phyloP scores from a whole-genome alignment of 148 eudicot species.

The Beta vulgaris region DNA sequence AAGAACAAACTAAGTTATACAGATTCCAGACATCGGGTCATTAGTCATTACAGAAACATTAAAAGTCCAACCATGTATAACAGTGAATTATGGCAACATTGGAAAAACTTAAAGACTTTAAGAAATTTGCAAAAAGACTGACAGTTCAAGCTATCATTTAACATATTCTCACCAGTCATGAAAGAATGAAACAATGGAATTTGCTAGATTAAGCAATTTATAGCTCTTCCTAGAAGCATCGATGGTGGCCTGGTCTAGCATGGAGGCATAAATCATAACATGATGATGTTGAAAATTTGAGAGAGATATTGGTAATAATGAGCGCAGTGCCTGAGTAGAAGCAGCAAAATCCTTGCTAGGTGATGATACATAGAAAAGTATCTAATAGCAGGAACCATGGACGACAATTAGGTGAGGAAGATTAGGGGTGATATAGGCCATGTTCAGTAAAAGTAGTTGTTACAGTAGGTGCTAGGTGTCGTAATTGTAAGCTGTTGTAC shows the following conservation, averaged over 20 bases:
- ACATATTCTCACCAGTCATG: not conserved
- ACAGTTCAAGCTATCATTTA: not conserved
- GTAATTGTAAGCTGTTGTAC: no score
- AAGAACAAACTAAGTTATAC: not conserved
- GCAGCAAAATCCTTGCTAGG: not conserved
- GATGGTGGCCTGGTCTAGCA: not conserved
- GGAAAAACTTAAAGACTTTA: not conserved
- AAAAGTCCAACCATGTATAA: not conserved
- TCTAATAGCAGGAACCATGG: not conserved
- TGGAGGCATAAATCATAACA: not conserved
- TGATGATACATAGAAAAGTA: not conserved
- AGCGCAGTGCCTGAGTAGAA: no score
- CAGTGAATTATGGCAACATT: not conserved
- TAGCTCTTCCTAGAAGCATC: not conserved
- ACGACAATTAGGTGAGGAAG: not conserved
- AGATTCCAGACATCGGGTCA: not conserved
- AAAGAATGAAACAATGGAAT: not conserved
- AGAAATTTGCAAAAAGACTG: not conserved
- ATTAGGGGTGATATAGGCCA: not conserved
- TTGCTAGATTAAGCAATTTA: not conserved
- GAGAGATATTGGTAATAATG: constrained; percentile 5
- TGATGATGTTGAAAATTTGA: not conserved
- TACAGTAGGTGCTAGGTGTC: no score
- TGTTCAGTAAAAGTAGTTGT: no score
- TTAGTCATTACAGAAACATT: not conserved